A percentile compares a stretch with the other conserved stretches of the same genome.
Evolutionary conservation across 2,329 filamentous ascomycete species (phyloP).

Genomic region (Botrytis pseudocinerea): DNA sequence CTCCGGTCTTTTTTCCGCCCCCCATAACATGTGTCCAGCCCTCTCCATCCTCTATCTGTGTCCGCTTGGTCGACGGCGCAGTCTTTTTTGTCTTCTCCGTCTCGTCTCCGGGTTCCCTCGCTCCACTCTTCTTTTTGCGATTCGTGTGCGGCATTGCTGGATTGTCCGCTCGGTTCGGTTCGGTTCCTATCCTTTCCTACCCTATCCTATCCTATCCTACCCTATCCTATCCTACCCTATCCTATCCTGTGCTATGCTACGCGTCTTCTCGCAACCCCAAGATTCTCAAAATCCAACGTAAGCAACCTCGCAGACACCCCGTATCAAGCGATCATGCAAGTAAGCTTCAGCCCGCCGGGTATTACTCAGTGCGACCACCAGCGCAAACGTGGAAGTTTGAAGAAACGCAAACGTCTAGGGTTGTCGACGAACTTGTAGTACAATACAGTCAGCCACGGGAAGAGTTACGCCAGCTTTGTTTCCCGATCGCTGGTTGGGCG

Average conservation of each 20-base stretch:
- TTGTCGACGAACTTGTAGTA: neutral
- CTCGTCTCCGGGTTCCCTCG: neutral
- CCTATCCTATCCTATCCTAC: too few relatives aligned
- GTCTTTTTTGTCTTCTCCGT: constrained; percentile 25
- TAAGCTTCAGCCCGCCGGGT: constrained; percentile 2
- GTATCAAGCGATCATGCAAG: neutral
- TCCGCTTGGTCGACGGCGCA: constrained; percentile 36
- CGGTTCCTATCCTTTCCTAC: too few relatives aligned
- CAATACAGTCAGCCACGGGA: neutral
- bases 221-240: too few relatives aligned
- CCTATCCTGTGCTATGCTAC: neutral
- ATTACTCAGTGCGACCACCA: neutral
- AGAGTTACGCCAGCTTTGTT: neutral
- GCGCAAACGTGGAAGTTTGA: neutral
- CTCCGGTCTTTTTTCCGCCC: constrained; percentile 22
- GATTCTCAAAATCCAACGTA: constrained; percentile 3
- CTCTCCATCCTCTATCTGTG: constrained; percentile 37
- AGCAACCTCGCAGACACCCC: neutral
- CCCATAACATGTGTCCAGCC: constrained; percentile 42
- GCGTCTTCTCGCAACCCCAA: neutral
- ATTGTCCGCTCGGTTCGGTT: neutral
- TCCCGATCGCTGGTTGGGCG: neutral
- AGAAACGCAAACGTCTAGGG: neutral
- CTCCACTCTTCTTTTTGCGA: constrained; percentile 34
- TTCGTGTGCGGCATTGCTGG: constrained; percentile 35